A percentile compares a stretch with the other conserved stretches of the same genome.
These are phyloP conservation scores for Symbiodinium natans DNA, from an alignment of 73 alveolate genomes.

Conservation along the genomic window DNA sequence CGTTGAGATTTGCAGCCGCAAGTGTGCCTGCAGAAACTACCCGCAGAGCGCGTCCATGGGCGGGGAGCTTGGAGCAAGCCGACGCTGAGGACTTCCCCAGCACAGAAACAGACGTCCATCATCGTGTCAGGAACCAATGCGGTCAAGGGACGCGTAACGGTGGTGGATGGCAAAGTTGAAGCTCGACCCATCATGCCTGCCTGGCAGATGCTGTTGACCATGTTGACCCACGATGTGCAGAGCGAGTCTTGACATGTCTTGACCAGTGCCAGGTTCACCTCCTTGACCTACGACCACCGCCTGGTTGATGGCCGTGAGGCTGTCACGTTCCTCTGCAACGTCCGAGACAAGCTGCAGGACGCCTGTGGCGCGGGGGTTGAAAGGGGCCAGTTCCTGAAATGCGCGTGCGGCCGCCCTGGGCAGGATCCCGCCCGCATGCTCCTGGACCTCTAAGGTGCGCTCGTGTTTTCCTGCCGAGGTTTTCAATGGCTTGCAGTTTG, in stretches of 20 bases:
- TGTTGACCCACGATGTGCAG: background rate
- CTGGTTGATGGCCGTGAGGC: conserved; percentile 96
- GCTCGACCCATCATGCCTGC: conserved; percentile 74
- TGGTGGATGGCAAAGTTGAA: conserved; percentile 53
- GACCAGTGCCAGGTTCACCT: conserved; percentile 93
- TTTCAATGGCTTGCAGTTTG: too few species aligned
- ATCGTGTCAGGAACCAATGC: conserved; percentile 27
- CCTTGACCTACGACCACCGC: conserved; percentile 96
- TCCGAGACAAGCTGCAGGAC: conserved; percentile 95
- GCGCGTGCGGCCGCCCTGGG: too few species aligned
- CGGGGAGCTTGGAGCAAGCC: background rate
- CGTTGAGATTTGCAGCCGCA: background rate
- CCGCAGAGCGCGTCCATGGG: conserved; percentile 89
- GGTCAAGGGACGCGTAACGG: conserved; percentile 49
- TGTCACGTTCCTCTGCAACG: conserved; percentile 95
- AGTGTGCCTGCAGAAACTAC: conserved; percentile 32
- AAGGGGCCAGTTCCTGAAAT: too few species aligned
- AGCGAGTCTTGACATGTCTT: background rate
- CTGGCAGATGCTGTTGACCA: background rate
- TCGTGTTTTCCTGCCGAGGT: too few species aligned
- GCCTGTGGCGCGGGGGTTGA: too few species aligned
- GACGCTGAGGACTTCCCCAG: background rate
- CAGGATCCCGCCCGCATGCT: conserved; percentile 92
- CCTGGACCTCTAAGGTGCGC: conserved; percentile 61
- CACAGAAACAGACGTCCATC: too few species aligned